phyloP scores from a whole-genome alignment of 345 rosid species.

The Gossypium anomalum region DNA sequence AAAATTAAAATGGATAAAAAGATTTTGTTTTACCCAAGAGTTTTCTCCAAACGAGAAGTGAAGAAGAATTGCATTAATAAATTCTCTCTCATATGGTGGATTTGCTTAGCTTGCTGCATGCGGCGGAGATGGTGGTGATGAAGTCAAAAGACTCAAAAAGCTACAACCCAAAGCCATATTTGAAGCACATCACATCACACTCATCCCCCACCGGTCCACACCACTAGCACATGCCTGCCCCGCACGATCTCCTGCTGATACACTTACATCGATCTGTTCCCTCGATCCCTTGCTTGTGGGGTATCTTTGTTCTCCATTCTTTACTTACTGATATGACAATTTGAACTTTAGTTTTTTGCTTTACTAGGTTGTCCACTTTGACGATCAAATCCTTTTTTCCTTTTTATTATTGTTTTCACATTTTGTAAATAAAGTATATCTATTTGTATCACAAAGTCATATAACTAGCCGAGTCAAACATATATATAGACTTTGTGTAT shows the following conservation, averaged over 20 bases:
- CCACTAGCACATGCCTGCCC: neutral
- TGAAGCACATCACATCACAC: neutral
- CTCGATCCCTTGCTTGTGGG: slow-evolving; percentile 6
- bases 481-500: neutral
- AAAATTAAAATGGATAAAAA: too few relatives aligned
- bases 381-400: neutral
- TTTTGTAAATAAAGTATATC: too few relatives aligned
- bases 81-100: neutral
- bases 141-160: neutral
- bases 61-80: neutral
- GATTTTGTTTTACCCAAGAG: too few relatives aligned
- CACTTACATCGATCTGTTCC: neutral
- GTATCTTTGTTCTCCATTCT: neutral
- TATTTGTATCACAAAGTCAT: neutral
- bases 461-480: too few relatives aligned
- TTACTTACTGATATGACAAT: neutral
- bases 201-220: neutral
- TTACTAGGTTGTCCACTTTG: neutral
- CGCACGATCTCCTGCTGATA: neutral
- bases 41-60: neutral
- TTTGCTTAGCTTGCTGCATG: neutral
- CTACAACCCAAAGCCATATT: neutral
- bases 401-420: neutral
- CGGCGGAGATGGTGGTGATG: neutral
- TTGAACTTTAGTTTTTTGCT: neutral